A percentile compares a stretch with the other conserved stretches of the same genome.
These are phyloP conservation scores for Orychophragmus violaceus DNA, from an alignment of 345 rosid genomes.

Conservation along the genomic window DNA sequence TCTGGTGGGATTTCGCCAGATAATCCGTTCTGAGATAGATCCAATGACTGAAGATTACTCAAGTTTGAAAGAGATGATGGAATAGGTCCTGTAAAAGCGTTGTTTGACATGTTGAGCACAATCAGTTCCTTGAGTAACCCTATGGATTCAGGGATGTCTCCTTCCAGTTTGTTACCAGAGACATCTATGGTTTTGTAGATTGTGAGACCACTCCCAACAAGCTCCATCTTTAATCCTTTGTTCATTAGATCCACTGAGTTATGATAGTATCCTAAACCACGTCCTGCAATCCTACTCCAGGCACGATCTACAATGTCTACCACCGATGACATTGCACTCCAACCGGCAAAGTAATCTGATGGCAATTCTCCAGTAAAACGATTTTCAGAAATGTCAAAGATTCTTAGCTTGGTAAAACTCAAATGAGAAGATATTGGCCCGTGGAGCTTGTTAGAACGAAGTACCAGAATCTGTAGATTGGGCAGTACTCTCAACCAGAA, in stretches of 20 bases:
- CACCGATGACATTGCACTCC: conserved; percentile 6
- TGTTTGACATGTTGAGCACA: neutral
- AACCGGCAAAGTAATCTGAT: conserved; percentile 6
- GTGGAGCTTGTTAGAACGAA: conserved; percentile 11
- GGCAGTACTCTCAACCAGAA: conserved; percentile 31
- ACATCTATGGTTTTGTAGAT: neutral
- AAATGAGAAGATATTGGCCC: conserved; percentile 30
- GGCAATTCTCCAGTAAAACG: conserved; percentile 17
- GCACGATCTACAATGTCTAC: neutral
- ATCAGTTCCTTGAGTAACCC: neutral
- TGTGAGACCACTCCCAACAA: neutral
- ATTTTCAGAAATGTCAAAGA: conserved; percentile 41
- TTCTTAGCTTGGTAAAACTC: conserved; percentile 34
- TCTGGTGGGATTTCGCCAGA: neutral
- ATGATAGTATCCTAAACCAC: neutral
- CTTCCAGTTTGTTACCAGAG: neutral
- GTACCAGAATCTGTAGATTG: conserved; percentile 30
- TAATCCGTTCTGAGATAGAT: neutral
- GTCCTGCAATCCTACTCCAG: neutral
- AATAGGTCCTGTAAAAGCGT: neutral
- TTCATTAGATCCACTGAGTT: neutral
- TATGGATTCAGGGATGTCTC: neutral
- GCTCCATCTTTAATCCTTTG: neutral
- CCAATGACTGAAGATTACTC: neutral
- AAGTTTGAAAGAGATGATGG: neutral